Evolutionary conservation across 169 alveolate genomes (phyloP).

Genomic region (Eimeria zaria): DNA sequence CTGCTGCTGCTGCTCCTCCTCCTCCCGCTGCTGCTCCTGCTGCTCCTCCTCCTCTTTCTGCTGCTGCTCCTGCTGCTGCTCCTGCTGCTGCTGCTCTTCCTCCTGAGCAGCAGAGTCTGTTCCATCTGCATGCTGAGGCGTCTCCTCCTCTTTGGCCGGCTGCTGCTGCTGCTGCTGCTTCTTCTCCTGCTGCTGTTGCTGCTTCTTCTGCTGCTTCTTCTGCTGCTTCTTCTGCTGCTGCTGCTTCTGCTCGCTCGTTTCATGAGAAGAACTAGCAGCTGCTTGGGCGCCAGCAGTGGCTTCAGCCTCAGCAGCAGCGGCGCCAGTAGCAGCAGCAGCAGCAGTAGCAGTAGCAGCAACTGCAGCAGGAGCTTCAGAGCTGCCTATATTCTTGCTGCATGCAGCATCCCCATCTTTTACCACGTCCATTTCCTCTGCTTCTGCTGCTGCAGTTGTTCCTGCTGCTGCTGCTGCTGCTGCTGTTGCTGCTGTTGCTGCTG

Average conservation of each 20-base stretch:
- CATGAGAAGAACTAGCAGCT: neutral
- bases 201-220: slow-evolving; percentile 16
- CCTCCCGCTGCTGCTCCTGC: slow-evolving; percentile 30
- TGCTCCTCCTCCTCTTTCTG: slow-evolving; percentile 14
- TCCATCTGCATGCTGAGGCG: neutral
- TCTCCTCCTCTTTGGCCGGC: neutral
- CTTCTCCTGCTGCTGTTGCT: neutral
- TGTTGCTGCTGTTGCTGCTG: neutral
- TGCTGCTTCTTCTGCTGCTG: slow-evolving; percentile 2
- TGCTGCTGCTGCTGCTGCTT: no score
- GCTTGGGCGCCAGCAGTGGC: neutral
- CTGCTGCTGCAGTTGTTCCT: slow-evolving; percentile 3
- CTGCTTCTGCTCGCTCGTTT: neutral
- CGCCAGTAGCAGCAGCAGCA: neutral
- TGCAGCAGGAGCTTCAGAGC: neutral
- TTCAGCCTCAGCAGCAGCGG: no score
- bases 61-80: slow-evolving; percentile 6
- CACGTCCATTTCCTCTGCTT: neutral
- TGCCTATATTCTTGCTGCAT: neutral
- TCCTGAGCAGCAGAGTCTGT: neutral
- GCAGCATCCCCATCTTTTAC: neutral
- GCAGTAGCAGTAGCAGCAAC: neutral
- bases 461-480: neutral
- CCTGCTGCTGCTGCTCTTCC: slow-evolving; percentile 26
- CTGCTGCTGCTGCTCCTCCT: neutral